Base-by-base conservation (phyloP, 225 moss, liverwort and hornwort genomes). In the Sphagnum contortum region DNA sequence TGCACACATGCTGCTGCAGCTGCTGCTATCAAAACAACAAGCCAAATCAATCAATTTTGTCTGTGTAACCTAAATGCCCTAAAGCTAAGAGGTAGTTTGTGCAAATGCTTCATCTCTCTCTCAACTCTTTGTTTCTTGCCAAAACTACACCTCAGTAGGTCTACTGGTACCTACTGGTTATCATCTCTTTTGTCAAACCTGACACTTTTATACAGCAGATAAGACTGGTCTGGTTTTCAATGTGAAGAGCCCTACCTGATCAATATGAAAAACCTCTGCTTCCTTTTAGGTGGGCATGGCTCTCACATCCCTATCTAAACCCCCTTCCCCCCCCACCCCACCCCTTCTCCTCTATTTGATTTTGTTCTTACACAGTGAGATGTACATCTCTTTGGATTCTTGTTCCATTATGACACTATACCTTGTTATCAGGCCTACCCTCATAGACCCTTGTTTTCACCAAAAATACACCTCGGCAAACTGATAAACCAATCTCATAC, bases 141-240 rank as follows among this genome's bases (percentile, higher is more conserved):
- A 29, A 0, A 29, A 29, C 29, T 29, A 29, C 29, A 29, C 29
- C 29, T 29, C 29, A 29, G 29, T 29, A 29, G 29, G 29, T 29
- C 29, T 29, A 29, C 29, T 29, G 29, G 29, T 29, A 29, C 29
- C 29, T 29, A 29, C 29, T 1, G 1, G 0, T 29, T 29, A 29
- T 29, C 29, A 29, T 29, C 29, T 29, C 29, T 29, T 29, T 29
- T 29, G 29, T 29, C 29, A 29, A 29, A 29, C 29, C 29, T 29
- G 29, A 29, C 29, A 29, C 29, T 49, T 67, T 67, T 58, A 49
- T 67, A 67, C 67, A 67, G 55, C 66, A 66, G 57, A 13, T 49
- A 14, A 10, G 9, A 7, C 57, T 9, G 52, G 29, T 66, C 66
- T 66, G 46, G 45, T 12, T 48, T 66, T 55, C 58, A 67, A 29